Conservation (phyloP, 352 stramenopile species). For the Pythium dissotocum region DNA sequence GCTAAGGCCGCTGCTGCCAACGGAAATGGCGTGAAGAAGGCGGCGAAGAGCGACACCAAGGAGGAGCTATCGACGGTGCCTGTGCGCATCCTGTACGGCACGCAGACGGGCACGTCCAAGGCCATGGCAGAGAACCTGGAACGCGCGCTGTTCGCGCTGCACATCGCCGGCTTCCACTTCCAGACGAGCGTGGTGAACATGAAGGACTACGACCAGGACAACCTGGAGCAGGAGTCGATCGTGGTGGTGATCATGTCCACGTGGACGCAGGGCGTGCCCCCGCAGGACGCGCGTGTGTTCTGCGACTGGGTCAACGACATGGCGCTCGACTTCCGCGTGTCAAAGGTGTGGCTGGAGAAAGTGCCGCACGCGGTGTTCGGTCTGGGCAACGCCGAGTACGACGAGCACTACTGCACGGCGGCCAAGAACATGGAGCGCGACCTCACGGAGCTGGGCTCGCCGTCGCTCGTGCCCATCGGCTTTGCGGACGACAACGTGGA, state of each 20-base stretch:
- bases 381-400: constrained; percentile 87
- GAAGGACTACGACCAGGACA: constrained; percentile 90
- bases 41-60: constrained; percentile 16
- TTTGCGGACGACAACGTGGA: constrained; percentile 86
- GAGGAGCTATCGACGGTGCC: constrained; percentile 41
- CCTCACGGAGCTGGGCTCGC: constrained; percentile 64
- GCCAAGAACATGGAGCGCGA: constrained; percentile 73
- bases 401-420: constrained; percentile 83
- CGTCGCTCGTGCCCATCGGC: constrained; percentile 55
- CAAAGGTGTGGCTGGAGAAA: constrained; percentile 75
- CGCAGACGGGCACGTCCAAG: constrained; percentile 84
- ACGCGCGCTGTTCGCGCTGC: constrained; percentile 78
- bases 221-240: constrained; percentile 85
- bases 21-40: constrained; percentile 26
- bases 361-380: constrained; percentile 82
- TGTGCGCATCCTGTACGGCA: constrained; percentile 86
- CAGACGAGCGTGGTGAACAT: constrained; percentile 84
- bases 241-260: constrained; percentile 87
- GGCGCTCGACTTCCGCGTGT: constrained; percentile 88
- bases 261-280: constrained; percentile 78
- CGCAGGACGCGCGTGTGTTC: constrained; percentile 76
- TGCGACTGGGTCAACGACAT: constrained; percentile 89
- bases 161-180: constrained; percentile 80
- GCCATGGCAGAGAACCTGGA: constrained; percentile 73
- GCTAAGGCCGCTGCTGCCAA: constrained; percentile 25